Conservation (phyloP, 2,329 filamentous ascomycete species). For the Neofusicoccum cordaticola region DNA sequence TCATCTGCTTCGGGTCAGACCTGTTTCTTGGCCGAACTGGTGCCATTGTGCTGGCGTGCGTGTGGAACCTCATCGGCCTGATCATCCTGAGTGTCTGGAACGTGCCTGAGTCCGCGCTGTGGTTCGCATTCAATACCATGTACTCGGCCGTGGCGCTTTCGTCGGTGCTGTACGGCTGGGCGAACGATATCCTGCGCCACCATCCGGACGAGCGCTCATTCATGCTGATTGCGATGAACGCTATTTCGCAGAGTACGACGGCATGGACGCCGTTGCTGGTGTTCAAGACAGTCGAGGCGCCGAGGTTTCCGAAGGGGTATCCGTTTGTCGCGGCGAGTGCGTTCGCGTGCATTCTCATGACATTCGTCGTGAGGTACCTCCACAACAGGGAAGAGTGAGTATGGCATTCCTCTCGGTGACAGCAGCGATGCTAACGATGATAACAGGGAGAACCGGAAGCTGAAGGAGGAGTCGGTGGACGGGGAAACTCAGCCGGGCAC, state of each 20-base stretch:
- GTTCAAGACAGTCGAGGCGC: slow-evolving; percentile 48
- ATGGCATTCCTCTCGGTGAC: neutral
- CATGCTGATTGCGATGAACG: slow-evolving; percentile 52
- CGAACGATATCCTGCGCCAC: slow-evolving; percentile 50
- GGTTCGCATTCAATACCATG: slow-evolving; percentile 53
- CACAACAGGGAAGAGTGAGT: slow-evolving; percentile 21
- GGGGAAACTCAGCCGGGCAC: neutral
- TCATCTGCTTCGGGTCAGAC: slow-evolving; percentile 56
- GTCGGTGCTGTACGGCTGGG: slow-evolving; percentile 56
- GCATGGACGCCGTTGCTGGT: slow-evolving; percentile 56
- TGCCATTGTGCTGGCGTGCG: slow-evolving; percentile 53
- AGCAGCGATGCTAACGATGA: neutral
- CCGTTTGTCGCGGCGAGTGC: slow-evolving; percentile 41
- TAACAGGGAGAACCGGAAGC: neutral
- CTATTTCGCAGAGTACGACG: slow-evolving; percentile 54
- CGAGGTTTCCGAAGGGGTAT: slow-evolving; percentile 44
- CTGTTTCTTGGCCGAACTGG: slow-evolving; percentile 52
- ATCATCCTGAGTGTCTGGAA: slow-evolving; percentile 57
- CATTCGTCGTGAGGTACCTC: slow-evolving; percentile 15
- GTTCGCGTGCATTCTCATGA: slow-evolving; percentile 34
- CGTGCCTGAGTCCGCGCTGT: slow-evolving; percentile 53
- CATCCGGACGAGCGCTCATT: slow-evolving; percentile 50
- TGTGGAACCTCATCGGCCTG: slow-evolving; percentile 53
- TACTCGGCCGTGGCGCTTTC: slow-evolving; percentile 53
- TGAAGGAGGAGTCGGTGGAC: neutral